Conservation (phyloP, 371 early-diverging fungal genomes). For the Umbelopsis sp. region DNA sequence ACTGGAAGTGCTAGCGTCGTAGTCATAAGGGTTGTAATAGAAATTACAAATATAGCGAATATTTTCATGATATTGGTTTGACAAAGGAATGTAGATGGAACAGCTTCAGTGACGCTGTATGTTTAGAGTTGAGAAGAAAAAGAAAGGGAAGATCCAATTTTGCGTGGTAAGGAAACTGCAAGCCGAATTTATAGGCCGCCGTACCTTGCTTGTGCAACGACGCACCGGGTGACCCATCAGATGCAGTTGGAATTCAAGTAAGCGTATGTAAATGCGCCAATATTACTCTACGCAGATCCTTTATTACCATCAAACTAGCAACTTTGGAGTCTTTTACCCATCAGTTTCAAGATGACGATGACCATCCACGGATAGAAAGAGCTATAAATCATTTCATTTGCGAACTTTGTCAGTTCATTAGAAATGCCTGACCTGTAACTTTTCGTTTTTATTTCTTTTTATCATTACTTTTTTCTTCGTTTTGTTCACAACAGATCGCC, state of each 20-base stretch:
- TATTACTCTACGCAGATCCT: background rate
- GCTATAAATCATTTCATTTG: too few species aligned
- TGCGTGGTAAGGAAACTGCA: background rate
- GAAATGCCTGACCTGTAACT: too few species aligned
- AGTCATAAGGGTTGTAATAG: constrained; percentile 3
- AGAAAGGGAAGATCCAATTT: background rate
- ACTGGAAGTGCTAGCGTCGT: constrained; percentile 29
- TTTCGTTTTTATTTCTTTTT: too few species aligned
- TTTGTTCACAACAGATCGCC: too few species aligned
- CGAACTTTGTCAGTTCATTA: too few species aligned
- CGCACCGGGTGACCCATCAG: background rate
- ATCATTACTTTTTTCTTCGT: too few species aligned
- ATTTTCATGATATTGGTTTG: background rate
- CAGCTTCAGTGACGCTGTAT: background rate
- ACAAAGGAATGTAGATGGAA: background rate
- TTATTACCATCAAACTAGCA: background rate
- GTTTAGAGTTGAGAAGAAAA: background rate
- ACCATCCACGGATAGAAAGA: too few species aligned
- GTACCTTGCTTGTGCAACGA: constrained; percentile 1
- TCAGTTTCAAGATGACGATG: too few species aligned
- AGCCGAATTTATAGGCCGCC: background rate
- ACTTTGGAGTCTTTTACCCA: too few species aligned
- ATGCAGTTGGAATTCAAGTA: background rate
- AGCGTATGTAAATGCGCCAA: background rate
- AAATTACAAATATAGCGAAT: background rate